Base-by-base conservation (phyloP, 768 basidiomycete genomes). In the Pulveroboletus frians region DNA sequence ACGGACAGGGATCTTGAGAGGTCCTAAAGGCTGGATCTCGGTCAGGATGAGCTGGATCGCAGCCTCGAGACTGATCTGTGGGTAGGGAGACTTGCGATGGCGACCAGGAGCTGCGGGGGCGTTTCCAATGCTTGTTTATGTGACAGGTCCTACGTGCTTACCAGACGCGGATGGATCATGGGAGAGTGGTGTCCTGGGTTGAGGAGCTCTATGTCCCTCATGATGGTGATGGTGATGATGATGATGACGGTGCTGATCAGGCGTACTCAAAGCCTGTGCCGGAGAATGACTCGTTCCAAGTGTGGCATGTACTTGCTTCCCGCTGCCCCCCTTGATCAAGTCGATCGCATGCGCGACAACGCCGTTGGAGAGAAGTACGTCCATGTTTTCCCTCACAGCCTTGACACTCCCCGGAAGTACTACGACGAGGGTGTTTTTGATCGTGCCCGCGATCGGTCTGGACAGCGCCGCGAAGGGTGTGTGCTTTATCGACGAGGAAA, bases 381-480 rank as follows among this genome's bases (percentile, higher is more conserved):
- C 76, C 49, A 91, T 60, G 59, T 83, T 88, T 60, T 95, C 92
- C 53, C 74, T 82, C 35, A 92, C 91, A 3, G 88, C 92, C 60
- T 88, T 92, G 34, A 84, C 78, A 57, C 88, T 90, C 3, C 92
- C 92, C 0, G 92, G 92, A 9, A 94, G 80, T 0, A 88, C 91
- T 17, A 88, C 74, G 21, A 95, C 70, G 18, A 95, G 74, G 0
- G 82, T 84, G 44, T 74, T 74, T 21, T 71, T 73, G 51, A 83
- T 68, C 8, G 81, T 85, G 3, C 92, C 92, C 4, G 88, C 89
- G 14, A 92, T 74, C 1, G 91, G 92, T 6, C 92, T 80, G 3
- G 90, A 85, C 14, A 95, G 76, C 0, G 88, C 86, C 4, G 88
- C 92, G 29, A 91, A 70, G 2, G 85, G 84, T 0, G 92, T 94